phyloP scores from a whole-genome alignment of 768 basidiomycete genomes.

The Austroboletus festivus region DNA sequence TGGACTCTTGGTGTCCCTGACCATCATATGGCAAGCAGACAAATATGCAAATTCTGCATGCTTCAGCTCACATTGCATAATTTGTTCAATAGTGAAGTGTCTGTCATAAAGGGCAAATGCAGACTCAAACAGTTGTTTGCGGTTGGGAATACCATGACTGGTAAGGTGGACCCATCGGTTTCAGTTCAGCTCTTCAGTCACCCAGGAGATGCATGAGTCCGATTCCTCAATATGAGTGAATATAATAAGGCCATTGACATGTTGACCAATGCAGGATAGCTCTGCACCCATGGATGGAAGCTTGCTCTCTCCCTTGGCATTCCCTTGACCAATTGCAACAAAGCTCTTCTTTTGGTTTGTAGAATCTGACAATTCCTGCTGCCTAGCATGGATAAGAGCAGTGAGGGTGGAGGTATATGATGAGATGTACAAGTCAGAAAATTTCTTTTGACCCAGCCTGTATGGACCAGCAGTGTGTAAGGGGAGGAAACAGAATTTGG shows the following conservation, averaged over 20 bases:
- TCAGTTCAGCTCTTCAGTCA: background rate
- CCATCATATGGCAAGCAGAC: background rate
- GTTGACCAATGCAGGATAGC: background rate
- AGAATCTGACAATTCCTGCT: background rate
- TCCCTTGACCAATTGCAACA: background rate
- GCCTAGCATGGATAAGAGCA: background rate
- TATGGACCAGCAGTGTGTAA: background rate
- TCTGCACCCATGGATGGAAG: background rate
- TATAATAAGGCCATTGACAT: background rate
- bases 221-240: background rate
- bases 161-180: background rate
- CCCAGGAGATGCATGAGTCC: background rate
- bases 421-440: background rate
- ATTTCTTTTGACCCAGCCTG: background rate
- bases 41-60: background rate
- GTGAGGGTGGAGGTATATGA: background rate
- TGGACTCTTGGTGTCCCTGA: background rate
- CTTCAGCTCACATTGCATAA: background rate
- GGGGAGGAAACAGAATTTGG: background rate
- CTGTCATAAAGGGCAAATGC: no score
- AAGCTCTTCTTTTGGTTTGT: background rate
- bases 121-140: background rate
- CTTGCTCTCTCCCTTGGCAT: background rate
- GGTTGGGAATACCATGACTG: background rate
- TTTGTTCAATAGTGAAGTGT: background rate